Base-by-base conservation (phyloP, 768 basidiomycete genomes). In the Mycena leptocephala region DNA sequence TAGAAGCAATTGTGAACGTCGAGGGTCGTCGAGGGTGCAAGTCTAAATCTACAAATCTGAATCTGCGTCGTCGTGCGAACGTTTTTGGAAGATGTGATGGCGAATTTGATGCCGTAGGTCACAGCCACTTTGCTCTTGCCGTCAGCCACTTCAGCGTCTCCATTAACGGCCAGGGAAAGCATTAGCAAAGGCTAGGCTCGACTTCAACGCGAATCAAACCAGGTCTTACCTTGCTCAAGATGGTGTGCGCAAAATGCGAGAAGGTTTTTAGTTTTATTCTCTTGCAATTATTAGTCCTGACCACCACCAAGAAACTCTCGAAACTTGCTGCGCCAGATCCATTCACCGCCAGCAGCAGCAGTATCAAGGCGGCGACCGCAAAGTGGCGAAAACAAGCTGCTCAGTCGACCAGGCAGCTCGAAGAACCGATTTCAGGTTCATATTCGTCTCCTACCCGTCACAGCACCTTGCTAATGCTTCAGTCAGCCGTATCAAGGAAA, bases 241-340 rank as follows among this genome's bases (percentile, higher is more conserved):
- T 96, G 95, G 95, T 96, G 78, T 96, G 95, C 88, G 93, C 90
- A 85, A 96, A 95, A 89, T 96, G 95, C 85, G 95, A 95, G 86
- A 88, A 90, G 84, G 95, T 92, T 74, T 51, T 79, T 70, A 69
- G 78, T 76, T 22, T 70, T 64, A 74, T 79, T 73, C 53, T 76
- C 75, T 78, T 72, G 35, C 58, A 61, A 65, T 48, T 51, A 72
- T 76, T 77, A 69, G 56, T 66, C 26, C 64, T 59, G 76, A 74
- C 41, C 68, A 74, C 80, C 80, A 82, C 82, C 83, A 11, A 97
- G 95, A 97, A 97, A 96, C 91, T 96, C 69, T 96, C 95, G 72
- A 96, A 95, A 84, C 90, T 97, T 56, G 96, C 96, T 70, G 96
- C 96, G 4, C 96, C 96, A 59, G 96, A 97, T 86, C 96, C 96